Conservation (phyloP, 2,329 filamentous ascomycete genomes). For the Penicillium brasilianum region DNA sequence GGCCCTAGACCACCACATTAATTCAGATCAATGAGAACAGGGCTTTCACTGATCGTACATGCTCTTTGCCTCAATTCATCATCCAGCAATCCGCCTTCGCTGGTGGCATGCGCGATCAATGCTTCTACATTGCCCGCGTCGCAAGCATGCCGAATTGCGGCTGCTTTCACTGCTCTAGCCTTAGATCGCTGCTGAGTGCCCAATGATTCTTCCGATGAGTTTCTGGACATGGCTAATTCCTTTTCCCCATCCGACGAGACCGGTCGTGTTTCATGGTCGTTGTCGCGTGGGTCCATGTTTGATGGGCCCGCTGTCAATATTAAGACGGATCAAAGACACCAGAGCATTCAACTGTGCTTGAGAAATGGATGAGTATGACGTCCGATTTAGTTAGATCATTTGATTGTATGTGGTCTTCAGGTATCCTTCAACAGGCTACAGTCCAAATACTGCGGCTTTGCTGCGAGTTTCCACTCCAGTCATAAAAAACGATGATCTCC, state of each 20-base stretch:
- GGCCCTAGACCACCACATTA: conserved; percentile 49
- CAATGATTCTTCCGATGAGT: conserved; percentile 6
- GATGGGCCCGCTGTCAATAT: conserved; percentile 10
- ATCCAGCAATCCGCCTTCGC: conserved; percentile 68
- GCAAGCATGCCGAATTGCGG: conserved; percentile 65
- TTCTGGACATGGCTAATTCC: conserved; percentile 8
- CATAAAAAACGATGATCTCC: not conserved
- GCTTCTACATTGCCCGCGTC: conserved; percentile 59
- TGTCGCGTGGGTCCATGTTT: conserved; percentile 5
- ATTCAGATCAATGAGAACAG: conserved; percentile 6
- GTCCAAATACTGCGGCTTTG: not conserved
- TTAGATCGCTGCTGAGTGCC: conserved; percentile 9
- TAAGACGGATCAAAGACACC: no score
- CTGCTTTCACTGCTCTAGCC: conserved; percentile 45
- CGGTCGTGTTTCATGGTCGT: conserved; percentile 1
- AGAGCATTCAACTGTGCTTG: not conserved
- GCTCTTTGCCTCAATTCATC: conserved; percentile 73
- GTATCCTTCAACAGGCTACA: not conserved
- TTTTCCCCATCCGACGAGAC: conserved; percentile 8
- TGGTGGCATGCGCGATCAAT: conserved; percentile 64
- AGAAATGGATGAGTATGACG: not conserved
- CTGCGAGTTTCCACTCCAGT: not conserved
- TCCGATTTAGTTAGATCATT: not conserved
- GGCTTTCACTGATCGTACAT: conserved; percentile 64
- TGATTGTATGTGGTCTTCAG: not conserved